Evolutionary conservation across 2,329 filamentous ascomycete genomes (phyloP), one percentile per base, ranked within the genome.

Genomic region (Aspergillus sp.): DNA sequence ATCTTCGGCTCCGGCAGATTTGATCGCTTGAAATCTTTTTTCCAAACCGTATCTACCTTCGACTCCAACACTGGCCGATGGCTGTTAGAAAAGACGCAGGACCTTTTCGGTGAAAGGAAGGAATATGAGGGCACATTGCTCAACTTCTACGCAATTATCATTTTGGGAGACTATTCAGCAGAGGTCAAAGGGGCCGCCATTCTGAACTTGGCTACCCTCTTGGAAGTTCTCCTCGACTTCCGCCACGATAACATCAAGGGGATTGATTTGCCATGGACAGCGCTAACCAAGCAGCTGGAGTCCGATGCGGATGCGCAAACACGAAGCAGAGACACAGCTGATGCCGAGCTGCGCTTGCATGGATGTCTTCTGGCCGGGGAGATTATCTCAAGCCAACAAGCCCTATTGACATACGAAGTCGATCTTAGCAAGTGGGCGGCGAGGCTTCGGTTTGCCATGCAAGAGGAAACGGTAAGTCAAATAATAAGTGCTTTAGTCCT

Each of bases 391-490:
- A 48, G 36, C 10, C 49, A 49, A 4, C 48, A 57, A 30, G 28
- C 46, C 4, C 29, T 45, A 4, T 39, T 46, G 7, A 45, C 47
- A 5, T 51, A 60, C 7, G 54, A 60, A 29, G 45, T 41, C 0
- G 61, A 60, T 32, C 39, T 70, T 27, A 51, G 54, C 7, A 56
- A 51, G 36, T 69, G 66, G 61, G 53, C 57, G 12, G 56, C 63
- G 8, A 64, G 61, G 44, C 52, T 71, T 28, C 61, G 61, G 9
- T 69, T 60, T 41, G 67, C 69, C 0, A 56, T 70, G 40, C 54
- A 56, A n/a, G 68, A 71, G 48, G 67, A 71, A 53, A 71, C 67
- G 0, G 68, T 71, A 55, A 54, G 66, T 57, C 19, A 30, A 41
- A 41, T 4, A 35, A 19, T 19, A 19, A 19, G 19, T 19, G 19